These are phyloP conservation scores for Hypericum perforatum DNA, from an alignment of 345 rosid species.

Conservation along the genomic window DNA sequence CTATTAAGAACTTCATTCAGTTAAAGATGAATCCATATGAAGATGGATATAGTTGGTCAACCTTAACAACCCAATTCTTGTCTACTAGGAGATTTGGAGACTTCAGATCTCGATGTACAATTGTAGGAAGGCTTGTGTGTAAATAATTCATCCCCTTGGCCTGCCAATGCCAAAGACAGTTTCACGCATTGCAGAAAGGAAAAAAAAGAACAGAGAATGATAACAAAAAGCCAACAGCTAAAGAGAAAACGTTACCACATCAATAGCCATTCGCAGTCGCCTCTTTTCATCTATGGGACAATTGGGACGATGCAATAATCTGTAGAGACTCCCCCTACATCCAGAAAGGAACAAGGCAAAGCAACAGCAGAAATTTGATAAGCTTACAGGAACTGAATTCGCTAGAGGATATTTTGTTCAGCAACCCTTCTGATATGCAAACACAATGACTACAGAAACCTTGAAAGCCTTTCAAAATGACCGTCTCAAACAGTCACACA, in stretches of 20 bases:
- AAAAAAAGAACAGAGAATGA: constrained; percentile 2
- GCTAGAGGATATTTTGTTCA: too few species aligned
- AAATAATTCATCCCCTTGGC: constrained; percentile 98
- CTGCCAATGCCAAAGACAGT: constrained; percentile 23
- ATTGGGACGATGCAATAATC: constrained; percentile 83
- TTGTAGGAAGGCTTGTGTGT: constrained; percentile 74
- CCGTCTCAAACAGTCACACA: too few species aligned
- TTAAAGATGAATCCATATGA: background rate
- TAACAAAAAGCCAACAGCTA: constrained; percentile 5
- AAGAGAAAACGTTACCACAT: constrained; percentile 50
- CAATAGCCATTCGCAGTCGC: constrained; percentile 92
- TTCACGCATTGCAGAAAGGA: constrained; percentile 15
- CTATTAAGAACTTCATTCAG: constrained; percentile 2
- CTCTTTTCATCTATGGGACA: constrained; percentile 84
- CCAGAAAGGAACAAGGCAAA: constrained; percentile 19
- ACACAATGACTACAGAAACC: too few species aligned
- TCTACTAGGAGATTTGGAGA: constrained; percentile 92
- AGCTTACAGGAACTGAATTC: too few species aligned
- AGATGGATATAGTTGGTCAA: constrained; percentile 15
- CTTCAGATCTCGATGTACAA: constrained; percentile 90
- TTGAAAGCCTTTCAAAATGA: too few species aligned
- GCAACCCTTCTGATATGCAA: too few species aligned
- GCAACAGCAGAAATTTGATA: background rate
- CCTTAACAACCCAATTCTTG: constrained; percentile 96
- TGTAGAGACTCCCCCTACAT: constrained; percentile 82